Evolutionary conservation across 164 flowering plant species (phyloP).

Genomic region (Nelumbo lutea): DNA sequence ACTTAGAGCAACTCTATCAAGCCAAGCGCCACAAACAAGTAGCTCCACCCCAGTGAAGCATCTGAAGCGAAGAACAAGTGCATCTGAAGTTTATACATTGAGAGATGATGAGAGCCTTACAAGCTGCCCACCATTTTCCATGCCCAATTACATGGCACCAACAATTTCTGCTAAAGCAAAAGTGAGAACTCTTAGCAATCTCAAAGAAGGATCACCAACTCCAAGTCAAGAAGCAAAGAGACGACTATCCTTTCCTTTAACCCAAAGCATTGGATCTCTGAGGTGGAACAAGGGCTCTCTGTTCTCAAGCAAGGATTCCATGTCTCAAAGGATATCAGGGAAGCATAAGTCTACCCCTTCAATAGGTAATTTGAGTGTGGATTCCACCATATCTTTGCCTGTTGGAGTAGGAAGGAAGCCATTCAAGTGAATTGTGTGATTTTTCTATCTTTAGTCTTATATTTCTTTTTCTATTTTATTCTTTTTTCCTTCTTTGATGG

Average conservation of each 20-base stretch:
- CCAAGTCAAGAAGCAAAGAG: constrained; percentile 46
- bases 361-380: constrained; percentile 63
- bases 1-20: constrained; percentile 2
- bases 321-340: constrained; percentile 31
- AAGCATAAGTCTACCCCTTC: constrained; percentile 46
- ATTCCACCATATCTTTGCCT: constrained; percentile 79
- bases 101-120: constrained; percentile 88
- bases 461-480: constrained; percentile 9
- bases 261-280: constrained; percentile 53
- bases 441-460: constrained; percentile 5
- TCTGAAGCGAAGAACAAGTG: constrained; percentile 35
- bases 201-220: constrained; percentile 39
- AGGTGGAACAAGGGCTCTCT: constrained; percentile 65
- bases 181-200: constrained; percentile 48
- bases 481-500: not conserved
- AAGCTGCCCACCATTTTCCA: constrained; percentile 91
- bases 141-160: constrained; percentile 83
- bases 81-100: constrained; percentile 22
- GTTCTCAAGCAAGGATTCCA: constrained; percentile 43
- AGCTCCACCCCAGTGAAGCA: constrained; percentile 21
- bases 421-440: constrained; percentile 85
- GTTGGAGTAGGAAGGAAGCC: constrained; percentile 76
- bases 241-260: constrained; percentile 61
- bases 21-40: constrained; percentile 16
- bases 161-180: constrained; percentile 87